A percentile compares a stretch with the other conserved stretches of the same genome.
phyloP scores from a whole-genome alignment of 805 yeast species.

The Metschnikowia peoriensis region DNA sequence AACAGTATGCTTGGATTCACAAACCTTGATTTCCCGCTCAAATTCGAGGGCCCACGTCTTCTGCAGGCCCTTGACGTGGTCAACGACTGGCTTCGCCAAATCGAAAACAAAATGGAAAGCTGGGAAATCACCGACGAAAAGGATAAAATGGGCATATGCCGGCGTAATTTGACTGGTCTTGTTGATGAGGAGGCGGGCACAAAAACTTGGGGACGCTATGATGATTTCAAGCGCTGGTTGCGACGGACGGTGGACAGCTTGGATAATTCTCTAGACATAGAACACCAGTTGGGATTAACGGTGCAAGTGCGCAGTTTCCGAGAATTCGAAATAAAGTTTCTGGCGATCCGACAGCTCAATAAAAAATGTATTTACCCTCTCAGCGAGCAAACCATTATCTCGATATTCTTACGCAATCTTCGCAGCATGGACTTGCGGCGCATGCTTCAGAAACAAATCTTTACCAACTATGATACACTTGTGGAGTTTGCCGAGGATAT shows the following conservation, averaged over 20 bases:
- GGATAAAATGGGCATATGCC: background rate
- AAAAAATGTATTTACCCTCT: background rate
- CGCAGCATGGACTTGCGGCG: slow-evolving; percentile 1
- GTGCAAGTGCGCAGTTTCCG: slow-evolving; percentile 5
- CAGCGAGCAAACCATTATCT: slow-evolving; percentile 1
- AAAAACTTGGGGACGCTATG: background rate
- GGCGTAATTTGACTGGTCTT: slow-evolving; percentile 5
- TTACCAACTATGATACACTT: slow-evolving; percentile 3
- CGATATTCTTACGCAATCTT: background rate
- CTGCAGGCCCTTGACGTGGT: background rate
- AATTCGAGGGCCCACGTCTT: background rate
- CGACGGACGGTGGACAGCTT: background rate
- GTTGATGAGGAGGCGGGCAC: background rate
- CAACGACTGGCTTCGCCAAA: background rate
- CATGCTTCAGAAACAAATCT: slow-evolving; percentile 1
- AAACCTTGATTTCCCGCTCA: slow-evolving; percentile 5
- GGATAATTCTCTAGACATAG: background rate
- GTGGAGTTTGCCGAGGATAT: slow-evolving; percentile 3
- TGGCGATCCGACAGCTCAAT: background rate
- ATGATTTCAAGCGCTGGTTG: slow-evolving; percentile 2
- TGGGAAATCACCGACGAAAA: slow-evolving; percentile 5
- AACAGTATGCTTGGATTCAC: background rate
- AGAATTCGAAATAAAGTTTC: slow-evolving; percentile 3
- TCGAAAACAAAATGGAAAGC: slow-evolving; percentile 1
- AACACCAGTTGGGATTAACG: background rate